A percentile compares a stretch with the other conserved stretches of the same genome.
These are phyloP conservation scores for Botrytis sinoallii DNA, from an alignment of 2,329 filamentous ascomycete genomes.

Conservation along the genomic window DNA sequence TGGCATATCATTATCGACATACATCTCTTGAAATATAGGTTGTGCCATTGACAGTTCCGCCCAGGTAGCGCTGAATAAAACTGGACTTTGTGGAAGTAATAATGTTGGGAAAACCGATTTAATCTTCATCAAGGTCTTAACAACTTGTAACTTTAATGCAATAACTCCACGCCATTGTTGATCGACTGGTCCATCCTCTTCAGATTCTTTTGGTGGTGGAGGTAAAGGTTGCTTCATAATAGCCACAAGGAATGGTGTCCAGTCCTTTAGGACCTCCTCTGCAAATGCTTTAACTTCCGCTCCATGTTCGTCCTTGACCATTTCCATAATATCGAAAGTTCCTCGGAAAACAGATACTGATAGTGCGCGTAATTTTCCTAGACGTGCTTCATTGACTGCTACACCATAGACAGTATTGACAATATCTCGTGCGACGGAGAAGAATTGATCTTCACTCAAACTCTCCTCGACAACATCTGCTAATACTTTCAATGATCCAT, in stretches of 20 bases:
- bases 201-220: slow-evolving; percentile 49
- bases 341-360: slow-evolving; percentile 86
- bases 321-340: slow-evolving; percentile 93
- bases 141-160: slow-evolving; percentile 86
- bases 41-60: slow-evolving; percentile 76
- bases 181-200: slow-evolving; percentile 55
- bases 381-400: slow-evolving; percentile 71
- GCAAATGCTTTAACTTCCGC: slow-evolving; percentile 84
- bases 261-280: slow-evolving; percentile 76
- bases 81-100: slow-evolving; percentile 76
- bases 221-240: slow-evolving; percentile 75
- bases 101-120: slow-evolving; percentile 78
- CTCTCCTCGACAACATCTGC: slow-evolving; percentile 89
- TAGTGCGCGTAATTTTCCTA: slow-evolving; percentile 73
- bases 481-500: slow-evolving; percentile 85
- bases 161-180: slow-evolving; percentile 77
- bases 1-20: slow-evolving; percentile 81
- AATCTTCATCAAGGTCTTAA: slow-evolving; percentile 90
- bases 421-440: slow-evolving; percentile 80
- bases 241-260: slow-evolving; percentile 86
- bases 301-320: slow-evolving; percentile 92
- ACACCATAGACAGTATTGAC: slow-evolving; percentile 81
- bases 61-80: slow-evolving; percentile 86
- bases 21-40: slow-evolving; percentile 73
- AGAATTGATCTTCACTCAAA: slow-evolving; percentile 93